Base-by-base conservation (phyloP, 2,329 filamentous ascomycete species). In the Nannizzia gypsea region DNA sequence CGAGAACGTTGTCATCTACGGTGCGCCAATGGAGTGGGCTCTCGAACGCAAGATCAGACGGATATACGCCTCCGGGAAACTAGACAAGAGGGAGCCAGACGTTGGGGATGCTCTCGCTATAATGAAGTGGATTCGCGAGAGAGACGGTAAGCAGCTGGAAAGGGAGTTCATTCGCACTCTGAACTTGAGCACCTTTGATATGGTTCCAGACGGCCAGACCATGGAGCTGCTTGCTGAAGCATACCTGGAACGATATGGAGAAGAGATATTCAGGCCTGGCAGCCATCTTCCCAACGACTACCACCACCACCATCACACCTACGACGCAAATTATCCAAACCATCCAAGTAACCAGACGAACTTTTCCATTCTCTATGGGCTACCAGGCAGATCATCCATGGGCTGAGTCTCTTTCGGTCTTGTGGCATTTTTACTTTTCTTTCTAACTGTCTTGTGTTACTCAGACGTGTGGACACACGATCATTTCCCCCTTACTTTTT, bases 121-220 rank as follows among this genome's bases (percentile, higher is more conserved):
- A 9, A 38, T 63, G 17, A 58, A 60, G 9, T 20, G 31, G 15
- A n/a, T 62, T 34, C 55, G 20, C 22, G 44, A 62, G 17, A 44
- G 28, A 38, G 44, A 59, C 34, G 61, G 59, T 2, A 60, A 55
- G 3, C 56, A 52, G 11, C 48, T 62, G n/a, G 56, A 62, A 20
- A 56, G 60, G 26, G 36, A 60, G 17, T 17, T 26, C 6, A 31
- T 63, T 28, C 38, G 26, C 15, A 26, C 54, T 6, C 28, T 62
- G 20, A 63, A 63, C 20, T 56, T 40, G 44, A 63, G 60, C 26
- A 54, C 58, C 4, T 63, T 63, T 50, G 60, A 62, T 52, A 34
- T 60, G 48, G 22, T 38, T 36, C 44, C 58, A 8, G 34, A 58
- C 5, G 26, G 50, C 3, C 31, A 42, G 36, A 50, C 57, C 34